Evolutionary conservation across 257 asterid species (phyloP).

Genomic region (Capsicum chinense): DNA sequence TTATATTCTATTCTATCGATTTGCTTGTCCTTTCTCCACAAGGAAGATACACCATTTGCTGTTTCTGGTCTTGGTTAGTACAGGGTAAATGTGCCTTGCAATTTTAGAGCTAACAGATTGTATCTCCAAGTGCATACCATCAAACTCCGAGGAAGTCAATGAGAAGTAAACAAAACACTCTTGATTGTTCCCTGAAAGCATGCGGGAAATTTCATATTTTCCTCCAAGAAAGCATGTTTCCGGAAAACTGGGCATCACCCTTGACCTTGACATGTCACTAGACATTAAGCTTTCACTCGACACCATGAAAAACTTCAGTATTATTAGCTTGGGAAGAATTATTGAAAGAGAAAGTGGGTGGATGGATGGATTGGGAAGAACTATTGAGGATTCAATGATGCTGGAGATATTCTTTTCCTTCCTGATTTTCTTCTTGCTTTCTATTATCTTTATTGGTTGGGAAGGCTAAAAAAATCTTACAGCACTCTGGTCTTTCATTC

Average conservation of each 20-base stretch:
- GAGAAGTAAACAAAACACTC: neutral
- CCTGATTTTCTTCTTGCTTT: neutral
- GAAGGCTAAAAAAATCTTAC: neutral
- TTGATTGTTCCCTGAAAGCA: neutral
- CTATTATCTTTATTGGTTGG: neutral
- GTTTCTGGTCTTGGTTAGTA: neutral
- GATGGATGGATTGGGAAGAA: too few species aligned
- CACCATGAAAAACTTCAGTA: too few species aligned
- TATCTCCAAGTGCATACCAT: neutral
- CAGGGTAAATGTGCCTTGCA: conserved; percentile 7
- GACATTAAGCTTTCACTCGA: too few species aligned
- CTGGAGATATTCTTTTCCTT: neutral
- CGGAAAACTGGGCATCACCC: neutral
- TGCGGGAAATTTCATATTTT: conserved; percentile 9
- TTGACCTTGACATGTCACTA: too few species aligned
- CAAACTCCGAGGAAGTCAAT: neutral
- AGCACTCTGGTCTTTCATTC: neutral
- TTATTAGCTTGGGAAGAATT: neutral
- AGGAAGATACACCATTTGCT: neutral
- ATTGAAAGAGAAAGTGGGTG: neutral
- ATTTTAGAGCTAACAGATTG: neutral
- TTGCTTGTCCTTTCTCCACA: neutral
- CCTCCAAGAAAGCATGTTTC: neutral
- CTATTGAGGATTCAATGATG: neutral
- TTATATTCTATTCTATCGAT: neutral